Evolutionary conservation across 73 alveolate genomes (phyloP).

Genomic region (Symbiodinium pilosum): DNA sequence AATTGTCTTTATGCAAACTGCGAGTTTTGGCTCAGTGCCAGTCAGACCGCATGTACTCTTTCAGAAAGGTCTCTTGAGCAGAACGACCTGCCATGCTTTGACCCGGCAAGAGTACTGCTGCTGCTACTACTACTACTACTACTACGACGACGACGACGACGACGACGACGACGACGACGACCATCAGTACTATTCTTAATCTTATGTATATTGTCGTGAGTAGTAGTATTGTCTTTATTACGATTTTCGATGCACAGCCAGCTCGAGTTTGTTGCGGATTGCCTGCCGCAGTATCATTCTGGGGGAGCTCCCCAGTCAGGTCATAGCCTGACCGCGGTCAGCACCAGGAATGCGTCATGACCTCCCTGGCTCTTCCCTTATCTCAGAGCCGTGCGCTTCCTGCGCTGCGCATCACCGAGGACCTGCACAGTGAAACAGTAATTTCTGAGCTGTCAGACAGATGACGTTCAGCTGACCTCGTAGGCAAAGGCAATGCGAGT

Average conservation of each 20-base stretch:
- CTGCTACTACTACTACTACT: not conserved
- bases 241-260: not conserved
- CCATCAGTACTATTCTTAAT: too few relatives aligned
- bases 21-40: not conserved
- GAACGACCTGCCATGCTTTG: slow-evolving; percentile 48
- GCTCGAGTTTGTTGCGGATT: not conserved
- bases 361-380: too few relatives aligned
- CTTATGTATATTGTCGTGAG: too few relatives aligned
- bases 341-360: too few relatives aligned
- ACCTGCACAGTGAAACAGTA: not conserved
- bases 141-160: not conserved
- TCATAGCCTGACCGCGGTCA: slow-evolving; percentile 19
- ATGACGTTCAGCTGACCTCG: not conserved
- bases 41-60: slow-evolving; percentile 39
- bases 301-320: slow-evolving; percentile 81
- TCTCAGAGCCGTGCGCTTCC: slow-evolving; percentile 16
- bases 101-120: not conserved
- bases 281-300: slow-evolving; percentile 63
- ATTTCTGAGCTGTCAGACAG: too few relatives aligned
- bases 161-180: too few relatives aligned
- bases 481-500: slow-evolving; percentile 59
- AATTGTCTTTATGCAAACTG: not conserved
- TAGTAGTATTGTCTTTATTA: too few relatives aligned
- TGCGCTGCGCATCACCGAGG: slow-evolving; percentile 61
- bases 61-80: slow-evolving; percentile 60